Conservation (phyloP, 192 early-diverging fungal species). For the Umbelopsis sp. region DNA sequence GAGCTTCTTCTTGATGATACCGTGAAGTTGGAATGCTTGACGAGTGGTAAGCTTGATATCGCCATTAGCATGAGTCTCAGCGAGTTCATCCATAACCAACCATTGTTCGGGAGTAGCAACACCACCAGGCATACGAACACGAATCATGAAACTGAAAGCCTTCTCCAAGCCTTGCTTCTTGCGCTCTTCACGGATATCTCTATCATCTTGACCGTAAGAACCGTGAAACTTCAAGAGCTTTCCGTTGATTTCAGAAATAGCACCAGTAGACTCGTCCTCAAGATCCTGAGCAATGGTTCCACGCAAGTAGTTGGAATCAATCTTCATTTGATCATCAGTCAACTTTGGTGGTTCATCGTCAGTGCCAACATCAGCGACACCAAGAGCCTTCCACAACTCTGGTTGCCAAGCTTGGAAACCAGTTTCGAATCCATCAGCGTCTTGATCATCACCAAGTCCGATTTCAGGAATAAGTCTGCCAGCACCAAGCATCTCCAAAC, state of each 20-base stretch:
- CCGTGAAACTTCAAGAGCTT: constrained; percentile 97
- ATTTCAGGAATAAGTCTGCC: constrained; percentile 54
- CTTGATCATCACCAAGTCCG: constrained; percentile 91
- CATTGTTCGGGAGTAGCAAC: constrained; percentile 87
- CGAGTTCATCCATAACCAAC: constrained; percentile 92
- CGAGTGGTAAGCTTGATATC: constrained; percentile 95
- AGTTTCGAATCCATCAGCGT: constrained; percentile 89
- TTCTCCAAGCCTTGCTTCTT: constrained; percentile 85
- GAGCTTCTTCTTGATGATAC: constrained; percentile 89
- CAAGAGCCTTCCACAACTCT: constrained; percentile 84
- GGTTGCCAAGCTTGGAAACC: constrained; percentile 78
- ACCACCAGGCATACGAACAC: constrained; percentile 92
- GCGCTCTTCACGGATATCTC: constrained; percentile 87
- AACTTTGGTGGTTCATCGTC: constrained; percentile 66
- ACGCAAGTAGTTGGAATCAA: constrained; percentile 88
- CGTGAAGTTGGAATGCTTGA: constrained; percentile 97
- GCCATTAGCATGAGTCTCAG: constrained; percentile 81
- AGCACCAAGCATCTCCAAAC: constrained; percentile 77
- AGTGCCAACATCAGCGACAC: constrained; percentile 65
- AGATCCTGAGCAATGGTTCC: constrained; percentile 90
- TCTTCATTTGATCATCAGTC: constrained; percentile 92
- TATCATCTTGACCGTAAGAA: constrained; percentile 96
- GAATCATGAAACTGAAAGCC: constrained; percentile 96
- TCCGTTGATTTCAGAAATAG: constrained; percentile 84
- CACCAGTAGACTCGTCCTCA: constrained; percentile 80